These are phyloP conservation scores for Diospyros kaki DNA, from an alignment of 148 eudicot species.

Conservation along the genomic window DNA sequence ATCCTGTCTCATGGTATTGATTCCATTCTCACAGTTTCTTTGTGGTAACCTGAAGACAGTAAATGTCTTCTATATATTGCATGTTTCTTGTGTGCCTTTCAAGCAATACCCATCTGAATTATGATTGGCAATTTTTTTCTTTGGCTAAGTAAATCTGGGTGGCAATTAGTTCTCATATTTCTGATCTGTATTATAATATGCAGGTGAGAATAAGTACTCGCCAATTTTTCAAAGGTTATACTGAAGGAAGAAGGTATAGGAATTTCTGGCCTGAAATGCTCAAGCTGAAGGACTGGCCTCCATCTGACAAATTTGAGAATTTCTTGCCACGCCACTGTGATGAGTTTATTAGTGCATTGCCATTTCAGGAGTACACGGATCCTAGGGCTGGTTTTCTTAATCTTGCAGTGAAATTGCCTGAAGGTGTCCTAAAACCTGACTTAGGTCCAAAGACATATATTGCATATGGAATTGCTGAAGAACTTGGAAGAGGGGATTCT, in stretches of 20 bases:
- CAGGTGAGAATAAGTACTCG: conserved; percentile 72
- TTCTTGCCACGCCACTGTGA: conserved; percentile 82
- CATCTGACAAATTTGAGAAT: conserved; percentile 81
- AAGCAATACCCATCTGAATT: neutral
- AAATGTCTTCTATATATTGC: neutral
- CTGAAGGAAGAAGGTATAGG: conserved; percentile 52
- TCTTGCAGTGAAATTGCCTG: conserved; percentile 70
- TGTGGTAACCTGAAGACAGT: neutral
- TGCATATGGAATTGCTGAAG: conserved; percentile 69
- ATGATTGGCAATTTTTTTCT: neutral
- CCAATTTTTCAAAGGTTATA: conserved; percentile 72
- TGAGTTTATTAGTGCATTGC: conserved; percentile 75
- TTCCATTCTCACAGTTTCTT: neutral
- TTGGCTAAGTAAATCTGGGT: neutral
- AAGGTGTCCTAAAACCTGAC: conserved; percentile 67
- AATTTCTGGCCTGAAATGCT: conserved; percentile 98
- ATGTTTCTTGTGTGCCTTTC: conserved; percentile 3
- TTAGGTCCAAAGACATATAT: conserved; percentile 93
- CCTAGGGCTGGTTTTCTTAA: conserved; percentile 77
- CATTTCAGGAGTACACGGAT: conserved; percentile 80
- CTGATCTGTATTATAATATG: neutral
- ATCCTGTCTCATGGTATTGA: neutral
- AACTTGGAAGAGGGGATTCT: conserved; percentile 93
- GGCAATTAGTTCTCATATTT: neutral
- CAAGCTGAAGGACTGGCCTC: conserved; percentile 98